These are phyloP conservation scores for Erysimum cheiri DNA, from an alignment of 441 rosid species.

Conservation along the genomic window DNA sequence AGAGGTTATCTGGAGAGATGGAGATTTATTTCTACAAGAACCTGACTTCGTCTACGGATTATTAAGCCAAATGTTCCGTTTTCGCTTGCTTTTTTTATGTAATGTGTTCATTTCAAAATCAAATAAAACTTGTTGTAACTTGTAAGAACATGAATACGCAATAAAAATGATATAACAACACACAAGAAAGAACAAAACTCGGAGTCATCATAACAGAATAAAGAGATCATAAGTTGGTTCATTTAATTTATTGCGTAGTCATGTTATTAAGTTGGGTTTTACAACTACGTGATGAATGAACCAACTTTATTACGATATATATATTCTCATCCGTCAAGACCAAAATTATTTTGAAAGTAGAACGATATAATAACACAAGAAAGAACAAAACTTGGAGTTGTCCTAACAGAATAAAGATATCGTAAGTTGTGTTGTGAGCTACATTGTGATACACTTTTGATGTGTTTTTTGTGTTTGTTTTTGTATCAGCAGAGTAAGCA, in stretches of 20 bases:
- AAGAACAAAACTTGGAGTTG: slow-evolving; percentile 9
- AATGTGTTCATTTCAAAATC: neutral
- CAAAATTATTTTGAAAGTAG: neutral
- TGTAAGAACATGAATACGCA: slow-evolving; percentile 16
- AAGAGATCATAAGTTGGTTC: too few relatives aligned
- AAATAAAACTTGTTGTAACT: slow-evolving; percentile 19
- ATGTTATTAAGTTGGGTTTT: neutral
- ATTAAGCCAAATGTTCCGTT: neutral
- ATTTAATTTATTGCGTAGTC: too few relatives aligned
- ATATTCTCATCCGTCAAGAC: neutral
- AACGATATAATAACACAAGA: neutral
- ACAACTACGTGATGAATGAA: neutral
- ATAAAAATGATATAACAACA: neutral
- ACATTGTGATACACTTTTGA: slow-evolving; percentile 23
- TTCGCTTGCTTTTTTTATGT: neutral
- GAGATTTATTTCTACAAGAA: slow-evolving; percentile 31
- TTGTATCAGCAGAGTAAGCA: slow-evolving; percentile 54
- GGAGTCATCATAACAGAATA: neutral
- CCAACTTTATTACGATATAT: neutral
- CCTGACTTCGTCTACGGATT: too few relatives aligned
- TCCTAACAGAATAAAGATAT: slow-evolving; percentile 24
- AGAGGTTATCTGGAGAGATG: slow-evolving; percentile 30
- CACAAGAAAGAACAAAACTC: neutral
- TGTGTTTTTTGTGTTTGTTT: neutral
- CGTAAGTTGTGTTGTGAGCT: slow-evolving; percentile 14